Percentiles rank a stretch among this genome's conserved stretches.
These are phyloP conservation scores for Orbilia quercus DNA, from an alignment of 2,329 filamentous ascomycete genomes.

Conservation along the genomic window DNA sequence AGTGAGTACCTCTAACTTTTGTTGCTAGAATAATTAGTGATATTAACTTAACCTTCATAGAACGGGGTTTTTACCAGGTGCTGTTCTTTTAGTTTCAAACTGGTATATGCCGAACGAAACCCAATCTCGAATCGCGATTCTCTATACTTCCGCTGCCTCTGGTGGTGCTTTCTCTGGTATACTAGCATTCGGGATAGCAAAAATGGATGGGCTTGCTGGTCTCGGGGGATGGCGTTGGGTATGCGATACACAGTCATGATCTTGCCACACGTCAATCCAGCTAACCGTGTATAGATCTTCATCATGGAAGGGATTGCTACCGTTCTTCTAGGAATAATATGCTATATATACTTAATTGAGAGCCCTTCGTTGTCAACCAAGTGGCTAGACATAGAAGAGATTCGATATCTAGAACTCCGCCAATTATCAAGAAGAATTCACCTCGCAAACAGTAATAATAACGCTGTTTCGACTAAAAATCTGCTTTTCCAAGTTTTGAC, in stretches of 20 bases:
- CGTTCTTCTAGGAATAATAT: constrained; percentile 55
- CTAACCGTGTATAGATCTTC: constrained; percentile 68
- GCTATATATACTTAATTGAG: constrained; percentile 62
- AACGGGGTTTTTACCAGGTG: constrained; percentile 71
- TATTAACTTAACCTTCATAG: constrained; percentile 55
- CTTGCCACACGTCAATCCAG: neutral
- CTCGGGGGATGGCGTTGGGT: constrained; percentile 73
- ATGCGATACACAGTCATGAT: neutral
- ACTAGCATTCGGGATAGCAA: constrained; percentile 70
- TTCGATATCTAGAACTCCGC: constrained; percentile 64
- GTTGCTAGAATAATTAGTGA: too few relatives aligned
- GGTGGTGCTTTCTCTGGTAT: constrained; percentile 72
- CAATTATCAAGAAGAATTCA: constrained; percentile 61
- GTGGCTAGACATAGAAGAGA: constrained; percentile 64
- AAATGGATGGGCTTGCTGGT: constrained; percentile 70
- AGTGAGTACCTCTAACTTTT: constrained; percentile 13
- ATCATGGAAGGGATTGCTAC: constrained; percentile 66
- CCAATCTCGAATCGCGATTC: constrained; percentile 68
- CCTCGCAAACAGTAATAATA: constrained; percentile 54
- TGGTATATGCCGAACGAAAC: constrained; percentile 75
- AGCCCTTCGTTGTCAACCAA: constrained; percentile 62
- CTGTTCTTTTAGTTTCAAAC: constrained; percentile 72
- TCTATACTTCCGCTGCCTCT: constrained; percentile 72
- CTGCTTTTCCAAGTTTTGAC: constrained; percentile 64
- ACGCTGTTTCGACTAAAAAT: constrained; percentile 61